Conservation (phyloP, 176 grass and related monocot genomes). For the Lolium multiflorum region DNA sequence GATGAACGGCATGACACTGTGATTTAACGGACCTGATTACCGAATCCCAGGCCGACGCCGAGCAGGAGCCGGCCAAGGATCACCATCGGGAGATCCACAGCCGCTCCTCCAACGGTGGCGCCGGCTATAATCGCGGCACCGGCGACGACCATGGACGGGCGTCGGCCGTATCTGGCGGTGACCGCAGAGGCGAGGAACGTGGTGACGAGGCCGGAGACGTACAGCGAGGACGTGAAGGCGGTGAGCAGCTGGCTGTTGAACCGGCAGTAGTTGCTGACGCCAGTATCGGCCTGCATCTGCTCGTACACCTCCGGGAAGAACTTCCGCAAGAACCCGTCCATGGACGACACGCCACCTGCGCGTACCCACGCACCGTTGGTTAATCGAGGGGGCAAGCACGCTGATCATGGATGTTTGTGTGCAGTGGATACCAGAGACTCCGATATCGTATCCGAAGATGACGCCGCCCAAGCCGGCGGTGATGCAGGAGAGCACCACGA, state of each 20-base stretch:
- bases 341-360: slow-evolving; percentile 37
- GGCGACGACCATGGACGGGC: slow-evolving; percentile 49
- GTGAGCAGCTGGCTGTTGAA: slow-evolving; percentile 76
- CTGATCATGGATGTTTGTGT: not conserved
- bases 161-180: slow-evolving; percentile 44
- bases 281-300: slow-evolving; percentile 45
- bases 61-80: slow-evolving; percentile 54
- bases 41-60: slow-evolving; percentile 60
- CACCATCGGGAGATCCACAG: slow-evolving; percentile 48
- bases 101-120: slow-evolving; percentile 38
- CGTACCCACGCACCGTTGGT: not conserved
- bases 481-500: slow-evolving; percentile 61
- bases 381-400: not conserved
- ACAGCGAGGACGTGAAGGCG: slow-evolving; percentile 68
- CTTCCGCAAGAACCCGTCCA: slow-evolving; percentile 57
- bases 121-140: slow-evolving; percentile 45
- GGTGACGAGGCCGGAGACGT: slow-evolving; percentile 55
- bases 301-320: slow-evolving; percentile 64
- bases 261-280: slow-evolving; percentile 72
- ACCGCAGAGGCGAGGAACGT: slow-evolving; percentile 49
- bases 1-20: no score
- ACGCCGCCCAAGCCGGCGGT: slow-evolving; percentile 61
- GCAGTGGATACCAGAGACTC: slow-evolving; percentile 41
- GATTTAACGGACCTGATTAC: slow-evolving; percentile 55
- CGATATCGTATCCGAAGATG: slow-evolving; percentile 69